Percentiles rank a stretch among this genome's conserved stretches.
Evolutionary conservation across 2,329 filamentous ascomycete genomes (phyloP).

Genomic region (Samsoniella hepiali): DNA sequence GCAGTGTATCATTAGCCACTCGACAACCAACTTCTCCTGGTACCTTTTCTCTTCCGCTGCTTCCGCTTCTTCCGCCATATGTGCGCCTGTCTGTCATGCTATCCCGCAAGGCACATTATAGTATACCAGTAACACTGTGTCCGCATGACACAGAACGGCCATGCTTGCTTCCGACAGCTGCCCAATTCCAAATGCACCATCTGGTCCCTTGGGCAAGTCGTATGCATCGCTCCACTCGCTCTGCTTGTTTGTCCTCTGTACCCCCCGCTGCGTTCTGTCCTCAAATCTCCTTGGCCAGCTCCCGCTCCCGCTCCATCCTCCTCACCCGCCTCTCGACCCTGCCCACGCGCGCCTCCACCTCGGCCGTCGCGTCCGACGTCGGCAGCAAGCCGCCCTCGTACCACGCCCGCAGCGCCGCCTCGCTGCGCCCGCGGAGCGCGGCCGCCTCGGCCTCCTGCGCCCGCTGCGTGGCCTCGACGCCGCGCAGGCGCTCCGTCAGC

Average conservation of each 20-base stretch:
- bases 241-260: neutral
- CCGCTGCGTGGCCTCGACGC: slow-evolving; percentile 56
- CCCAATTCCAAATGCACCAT: neutral
- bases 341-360: slow-evolving; percentile 66
- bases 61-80: neutral
- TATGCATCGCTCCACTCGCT: neutral
- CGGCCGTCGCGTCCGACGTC: slow-evolving; percentile 65
- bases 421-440: slow-evolving; percentile 61
- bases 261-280: neutral
- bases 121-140: neutral
- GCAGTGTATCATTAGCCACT: neutral
- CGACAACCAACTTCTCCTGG: neutral
- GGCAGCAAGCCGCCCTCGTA: slow-evolving; percentile 70
- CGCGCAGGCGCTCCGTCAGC: slow-evolving; percentile 60
- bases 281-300: slow-evolving; percentile 43
- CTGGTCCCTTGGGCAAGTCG: neutral
- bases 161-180: too few species aligned
- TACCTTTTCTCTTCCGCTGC: neutral
- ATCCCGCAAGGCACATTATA: neutral
- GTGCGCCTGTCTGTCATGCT: neutral
- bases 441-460: slow-evolving; percentile 61
- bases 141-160: neutral
- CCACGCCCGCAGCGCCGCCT: slow-evolving; percentile 62
- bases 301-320: slow-evolving; percentile 58
- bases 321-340: slow-evolving; percentile 63